Evolutionary conservation across 495 filamentous ascomycete genomes (phyloP).

Genomic region (Penicillium silybi): DNA sequence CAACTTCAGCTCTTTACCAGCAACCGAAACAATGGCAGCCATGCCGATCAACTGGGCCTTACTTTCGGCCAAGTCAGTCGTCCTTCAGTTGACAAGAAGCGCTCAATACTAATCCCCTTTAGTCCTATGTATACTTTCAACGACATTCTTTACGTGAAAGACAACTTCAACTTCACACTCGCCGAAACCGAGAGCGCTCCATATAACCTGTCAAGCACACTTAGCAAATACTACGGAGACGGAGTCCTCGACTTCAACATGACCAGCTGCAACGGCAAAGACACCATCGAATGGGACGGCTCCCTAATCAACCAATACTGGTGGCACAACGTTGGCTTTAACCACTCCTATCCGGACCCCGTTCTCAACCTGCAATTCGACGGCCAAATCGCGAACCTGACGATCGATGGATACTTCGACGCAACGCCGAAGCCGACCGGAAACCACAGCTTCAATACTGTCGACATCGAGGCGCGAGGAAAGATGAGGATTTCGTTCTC

Average conservation of each 20-base stretch:
- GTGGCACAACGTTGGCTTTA: background rate
- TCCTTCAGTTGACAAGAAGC: background rate
- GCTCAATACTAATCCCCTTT: background rate
- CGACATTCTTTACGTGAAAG: background rate
- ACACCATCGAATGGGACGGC: background rate
- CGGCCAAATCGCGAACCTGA: background rate
- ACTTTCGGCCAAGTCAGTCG: background rate
- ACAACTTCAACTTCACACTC: slow-evolving; percentile 1
- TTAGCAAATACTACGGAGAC: background rate
- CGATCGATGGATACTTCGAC: background rate
- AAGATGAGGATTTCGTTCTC: background rate
- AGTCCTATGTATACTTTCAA: background rate
- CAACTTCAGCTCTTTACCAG: background rate
- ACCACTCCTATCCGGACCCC: background rate
- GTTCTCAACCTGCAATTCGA: slow-evolving; percentile 1
- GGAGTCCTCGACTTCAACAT: background rate
- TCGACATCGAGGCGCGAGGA: background rate
- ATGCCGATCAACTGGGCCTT: background rate
- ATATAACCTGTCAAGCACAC: background rate
- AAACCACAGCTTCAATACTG: background rate
- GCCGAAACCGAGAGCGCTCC: background rate
- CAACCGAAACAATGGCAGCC: background rate
- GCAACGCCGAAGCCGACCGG: background rate
- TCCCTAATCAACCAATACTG: background rate
- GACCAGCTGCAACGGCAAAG: background rate